Evolutionary conservation across 2,329 filamentous ascomycete genomes (phyloP), one percentile per base, ranked within the genome.

Genomic region (Trichoderma sp.): DNA sequence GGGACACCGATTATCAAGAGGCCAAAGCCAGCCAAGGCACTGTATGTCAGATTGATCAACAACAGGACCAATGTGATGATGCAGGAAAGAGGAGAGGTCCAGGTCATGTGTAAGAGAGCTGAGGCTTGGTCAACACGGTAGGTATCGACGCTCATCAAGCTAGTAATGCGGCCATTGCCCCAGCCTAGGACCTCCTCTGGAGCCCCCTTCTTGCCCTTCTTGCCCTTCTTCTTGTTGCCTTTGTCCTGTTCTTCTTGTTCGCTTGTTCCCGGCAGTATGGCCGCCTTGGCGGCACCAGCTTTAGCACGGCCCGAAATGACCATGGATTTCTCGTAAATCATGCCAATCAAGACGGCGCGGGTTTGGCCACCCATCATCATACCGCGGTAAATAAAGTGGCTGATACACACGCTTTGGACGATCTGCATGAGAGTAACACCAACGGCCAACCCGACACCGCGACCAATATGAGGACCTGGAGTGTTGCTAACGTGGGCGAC

Each of bases 311-410:
- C 93, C 0, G 94, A 97, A 18, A 98, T 86, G 61, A 89, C 90
- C 90, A 97, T 93, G 3, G 93, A 89, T 79, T 98, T 98, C 77
- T 96, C 92, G 75, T 97, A 98, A 69, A 98, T 93, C 69, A 94
- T 81, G 26, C 91, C 88, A 73, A 97, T 97, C 54, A 98, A 82
- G 0, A 93, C 91, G 1, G 90, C 93, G 77, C 95, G 87, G 8
- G 88, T 82, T 81, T 97, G 90, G 0, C 93, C 96, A 71, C 95
- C 96, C 49, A 96, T 88, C 81, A 96, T 90, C 91, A 97, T 96
- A 26, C 95, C 94, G 26, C 90, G 89, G 76, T 95, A 98, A 76
- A 98, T 90, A 81, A 97, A 97, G 76, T 98, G 95, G 75, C 94
- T 96, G 2, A 90, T 93, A 30, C 89, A 88, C 72, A 97, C 76